phyloP scores from a whole-genome alignment of 306 rosid genomes.

The Cucumis melo region DNA sequence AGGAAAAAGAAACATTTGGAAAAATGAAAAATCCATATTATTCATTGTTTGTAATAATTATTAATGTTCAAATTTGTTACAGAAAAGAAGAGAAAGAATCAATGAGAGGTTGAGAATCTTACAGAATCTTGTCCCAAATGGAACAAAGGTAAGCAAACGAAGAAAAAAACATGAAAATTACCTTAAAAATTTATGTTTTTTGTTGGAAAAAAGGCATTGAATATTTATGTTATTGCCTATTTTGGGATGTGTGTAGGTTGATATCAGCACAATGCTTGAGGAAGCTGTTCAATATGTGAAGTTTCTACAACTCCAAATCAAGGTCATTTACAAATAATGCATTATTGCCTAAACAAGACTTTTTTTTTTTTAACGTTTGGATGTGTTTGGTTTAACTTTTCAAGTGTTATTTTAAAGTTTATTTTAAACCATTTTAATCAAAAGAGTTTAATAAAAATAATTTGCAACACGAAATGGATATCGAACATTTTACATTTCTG shows the following conservation, averaged over 20 bases:
- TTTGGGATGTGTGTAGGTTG: constrained; percentile 46
- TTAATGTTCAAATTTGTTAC: constrained; percentile 1
- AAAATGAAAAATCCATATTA: not conserved
- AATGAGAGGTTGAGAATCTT: constrained; percentile 74
- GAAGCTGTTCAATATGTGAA: constrained; percentile 90
- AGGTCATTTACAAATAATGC: constrained; percentile 42
- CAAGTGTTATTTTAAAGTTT: too few species aligned
- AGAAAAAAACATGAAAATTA: too few species aligned
- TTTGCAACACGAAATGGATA: too few species aligned
- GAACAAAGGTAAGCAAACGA: constrained; percentile 65
- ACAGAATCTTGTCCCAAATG: constrained; percentile 79
- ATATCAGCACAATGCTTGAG: constrained; percentile 97
- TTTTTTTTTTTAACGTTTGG: too few species aligned
- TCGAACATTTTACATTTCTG: too few species aligned
- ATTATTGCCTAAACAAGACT: too few species aligned
- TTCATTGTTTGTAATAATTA: not conserved
- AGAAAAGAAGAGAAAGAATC: constrained; percentile 96
- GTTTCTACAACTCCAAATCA: constrained; percentile 78
- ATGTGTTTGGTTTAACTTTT: too few species aligned
- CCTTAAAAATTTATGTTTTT: not conserved
- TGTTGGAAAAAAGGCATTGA: not conserved
- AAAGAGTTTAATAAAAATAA: too few species aligned
- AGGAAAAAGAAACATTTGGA: not conserved
- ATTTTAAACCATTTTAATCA: too few species aligned
- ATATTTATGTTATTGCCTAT: not conserved